Evolutionary conservation across 257 asterid species (phyloP), one percentile per base, ranked within the genome.

Genomic region (Jaltomata sinuosa): DNA sequence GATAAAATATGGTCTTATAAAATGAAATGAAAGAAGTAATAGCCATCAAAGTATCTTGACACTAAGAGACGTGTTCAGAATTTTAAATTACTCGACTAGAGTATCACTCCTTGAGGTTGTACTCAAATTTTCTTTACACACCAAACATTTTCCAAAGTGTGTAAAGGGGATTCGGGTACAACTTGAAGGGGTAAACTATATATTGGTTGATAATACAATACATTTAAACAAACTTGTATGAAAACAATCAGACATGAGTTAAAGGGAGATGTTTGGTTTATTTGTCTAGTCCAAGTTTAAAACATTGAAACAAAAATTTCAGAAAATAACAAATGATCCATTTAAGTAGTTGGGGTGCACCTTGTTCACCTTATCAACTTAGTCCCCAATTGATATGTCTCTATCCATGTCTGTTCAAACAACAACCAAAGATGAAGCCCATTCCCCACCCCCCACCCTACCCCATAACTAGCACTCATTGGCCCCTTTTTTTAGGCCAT

Each of bases 321-420:
- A 76, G 25, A 45, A 76, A 27, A 47, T 47, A 45, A 76, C 81
- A 76, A 47, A 76, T 47, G 61, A 76, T 76, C 61, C 40, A 76
- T 76, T 74, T 47, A 47, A 47, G 81, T 74, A 74, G 57, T 76
- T 76, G 40, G 81, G 81, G 81, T 76, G 84, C 84, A 88, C 71
- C 86, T 64, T 80, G 81, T 80, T 81, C 71, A 84, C 89, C 86
- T 86, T 86, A 86, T 84, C 84, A 74, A 61, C 82, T 61, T 74
- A 40, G 62, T 59, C 65, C n/a, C 50, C 64, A 54, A 42, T 31
- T 27, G 90, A 81, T 45, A 74, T 82, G 89, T 86, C 90, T 65
- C 86, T 54, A 50, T 86, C 90, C 27, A n/a, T 83, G 90, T 87
- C 87, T 82, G 86, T 77, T 82, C 87, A 54, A 84, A 77, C 4